Evolutionary conservation across 1,284 basidiomycete genomes (phyloP).

Genomic region (Porodaedalea pini): DNA sequence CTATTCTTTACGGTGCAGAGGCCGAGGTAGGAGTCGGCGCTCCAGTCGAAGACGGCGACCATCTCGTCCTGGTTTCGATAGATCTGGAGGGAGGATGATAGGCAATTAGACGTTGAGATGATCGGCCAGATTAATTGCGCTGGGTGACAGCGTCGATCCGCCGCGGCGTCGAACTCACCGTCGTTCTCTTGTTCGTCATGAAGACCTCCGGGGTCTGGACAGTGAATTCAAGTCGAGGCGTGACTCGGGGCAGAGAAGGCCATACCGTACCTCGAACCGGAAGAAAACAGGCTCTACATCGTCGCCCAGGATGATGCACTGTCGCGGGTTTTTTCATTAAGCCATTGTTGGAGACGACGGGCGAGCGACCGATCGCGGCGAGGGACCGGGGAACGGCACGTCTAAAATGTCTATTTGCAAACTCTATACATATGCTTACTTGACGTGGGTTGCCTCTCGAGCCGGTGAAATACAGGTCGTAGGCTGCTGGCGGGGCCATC

Average conservation of each 20-base stretch:
- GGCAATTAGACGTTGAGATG: constrained; percentile 16
- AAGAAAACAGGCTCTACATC: constrained; percentile 57
- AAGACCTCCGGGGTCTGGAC: constrained; percentile 35
- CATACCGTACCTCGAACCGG: constrained; percentile 51
- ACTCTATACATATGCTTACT: constrained; percentile 25
- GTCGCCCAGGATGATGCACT: constrained; percentile 63
- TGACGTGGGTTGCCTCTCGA: constrained; percentile 57
- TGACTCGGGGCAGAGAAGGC: too few relatives aligned
- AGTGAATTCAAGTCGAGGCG: too few relatives aligned
- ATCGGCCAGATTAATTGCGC: not conserved
- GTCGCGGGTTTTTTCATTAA: constrained; percentile 2
- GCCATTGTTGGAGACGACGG: not conserved
- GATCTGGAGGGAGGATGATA: constrained; percentile 29
- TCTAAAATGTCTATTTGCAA: constrained; percentile 2
- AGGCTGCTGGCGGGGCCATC: constrained; percentile 20
- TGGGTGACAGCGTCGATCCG: constrained; percentile 13
- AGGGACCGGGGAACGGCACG: not conserved
- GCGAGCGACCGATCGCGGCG: not conserved
- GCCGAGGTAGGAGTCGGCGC: constrained; percentile 50
- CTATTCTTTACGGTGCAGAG: constrained; percentile 51
- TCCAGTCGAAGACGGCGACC: constrained; percentile 64
- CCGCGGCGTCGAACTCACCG: constrained; percentile 36
- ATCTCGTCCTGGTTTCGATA: constrained; percentile 45
- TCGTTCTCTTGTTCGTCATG: constrained; percentile 43
- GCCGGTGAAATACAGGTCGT: constrained; percentile 67